Percentiles rank a stretch among this genome's conserved stretches.
Evolutionary conservation across 1,139 yeast species (phyloP).

Genomic region (Suhomyces anneliseae): DNA sequence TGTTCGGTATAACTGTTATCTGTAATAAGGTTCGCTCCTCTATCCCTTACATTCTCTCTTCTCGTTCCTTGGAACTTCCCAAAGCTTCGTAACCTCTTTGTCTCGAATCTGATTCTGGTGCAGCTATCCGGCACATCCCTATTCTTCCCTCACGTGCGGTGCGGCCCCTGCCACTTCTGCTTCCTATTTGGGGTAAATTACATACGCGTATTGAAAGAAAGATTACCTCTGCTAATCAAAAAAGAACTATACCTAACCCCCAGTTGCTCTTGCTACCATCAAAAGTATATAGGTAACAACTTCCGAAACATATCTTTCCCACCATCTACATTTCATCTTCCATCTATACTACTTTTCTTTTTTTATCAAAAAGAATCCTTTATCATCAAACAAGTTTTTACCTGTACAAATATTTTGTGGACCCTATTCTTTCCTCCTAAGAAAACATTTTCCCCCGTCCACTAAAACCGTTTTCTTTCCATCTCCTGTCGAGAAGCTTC

Average conservation of each 20-base stretch:
- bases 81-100: neutral
- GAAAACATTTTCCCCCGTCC: neutral
- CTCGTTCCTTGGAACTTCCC: neutral
- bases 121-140: neutral
- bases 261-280: constrained; percentile 7
- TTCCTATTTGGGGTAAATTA: constrained; percentile 12
- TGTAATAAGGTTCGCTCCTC: neutral
- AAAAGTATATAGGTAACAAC: neutral
- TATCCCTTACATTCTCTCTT: neutral
- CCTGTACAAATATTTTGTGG: too few species aligned
- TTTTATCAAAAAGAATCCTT: too few species aligned
- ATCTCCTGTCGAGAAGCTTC: too few species aligned
- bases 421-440: neutral
- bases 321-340: neutral
- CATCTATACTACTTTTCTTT: neutral
- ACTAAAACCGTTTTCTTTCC: neutral
- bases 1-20: neutral
- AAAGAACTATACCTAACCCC: neutral
- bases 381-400: too few species aligned
- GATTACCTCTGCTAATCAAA: constrained; percentile 1
- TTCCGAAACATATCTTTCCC: neutral
- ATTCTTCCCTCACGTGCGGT: constrained; percentile 1
- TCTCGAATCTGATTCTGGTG: neutral
- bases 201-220: constrained; percentile 5
- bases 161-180: constrained; percentile 6